Percentiles rank a stretch among this genome's conserved stretches.
phyloP scores from a whole-genome alignment of 305 asterid genomes.

The Fraxinus nigra region DNA sequence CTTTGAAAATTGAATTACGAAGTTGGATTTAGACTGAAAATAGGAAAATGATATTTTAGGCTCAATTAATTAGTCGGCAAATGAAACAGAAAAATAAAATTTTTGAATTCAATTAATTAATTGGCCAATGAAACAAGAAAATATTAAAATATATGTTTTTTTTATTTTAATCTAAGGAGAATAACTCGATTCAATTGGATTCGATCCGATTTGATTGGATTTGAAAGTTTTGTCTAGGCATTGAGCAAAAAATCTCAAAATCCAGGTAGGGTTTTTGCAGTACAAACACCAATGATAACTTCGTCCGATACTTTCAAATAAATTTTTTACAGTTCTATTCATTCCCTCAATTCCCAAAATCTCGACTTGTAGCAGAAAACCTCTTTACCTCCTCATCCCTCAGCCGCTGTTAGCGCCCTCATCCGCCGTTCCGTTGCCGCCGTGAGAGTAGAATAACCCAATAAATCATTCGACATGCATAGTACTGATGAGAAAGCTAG shows the following conservation, averaged over 20 bases:
- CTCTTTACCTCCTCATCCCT: background rate
- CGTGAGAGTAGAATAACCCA: background rate
- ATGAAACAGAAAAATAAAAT: too few species aligned
- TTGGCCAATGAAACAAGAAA: background rate
- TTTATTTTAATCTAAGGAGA: too few species aligned
- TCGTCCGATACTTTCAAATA: background rate
- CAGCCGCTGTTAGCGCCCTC: conserved; percentile 1
- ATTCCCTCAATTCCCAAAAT: background rate
- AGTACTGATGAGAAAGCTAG: conserved; percentile 34
- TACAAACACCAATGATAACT: conserved; percentile 1
- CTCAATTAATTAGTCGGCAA: too few species aligned
- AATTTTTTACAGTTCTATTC: background rate
- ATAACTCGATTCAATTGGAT: too few species aligned
- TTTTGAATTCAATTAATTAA: background rate
- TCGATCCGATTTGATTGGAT: too few species aligned
- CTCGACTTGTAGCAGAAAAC: background rate
- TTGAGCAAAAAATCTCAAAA: background rate
- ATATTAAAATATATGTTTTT: too few species aligned
- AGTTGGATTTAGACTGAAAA: too few species aligned
- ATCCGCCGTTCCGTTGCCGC: background rate
- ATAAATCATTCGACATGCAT: conserved; percentile 35
- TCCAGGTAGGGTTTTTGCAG: background rate
- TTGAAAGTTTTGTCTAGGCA: background rate
- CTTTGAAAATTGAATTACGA: too few species aligned
- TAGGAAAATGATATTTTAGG: too few species aligned